A percentile compares a stretch with the other conserved stretches of the same genome.
Evolutionary conservation across 2,329 filamentous ascomycete species (phyloP).

Genomic region (Botrytis squamosa): DNA sequence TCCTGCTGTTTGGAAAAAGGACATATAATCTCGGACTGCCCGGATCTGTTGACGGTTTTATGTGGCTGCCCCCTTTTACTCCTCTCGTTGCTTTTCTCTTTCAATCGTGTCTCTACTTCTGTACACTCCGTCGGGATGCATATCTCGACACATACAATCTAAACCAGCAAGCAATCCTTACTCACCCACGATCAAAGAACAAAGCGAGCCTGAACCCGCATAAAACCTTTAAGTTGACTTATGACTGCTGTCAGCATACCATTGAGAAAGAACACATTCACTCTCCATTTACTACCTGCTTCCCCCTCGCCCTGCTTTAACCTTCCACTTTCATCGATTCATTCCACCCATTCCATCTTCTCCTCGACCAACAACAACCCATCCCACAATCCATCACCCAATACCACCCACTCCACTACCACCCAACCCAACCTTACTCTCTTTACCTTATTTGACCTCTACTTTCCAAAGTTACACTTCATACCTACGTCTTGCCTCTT

Average conservation of each 20-base stretch:
- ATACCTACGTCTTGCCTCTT: not conserved
- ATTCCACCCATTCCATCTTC: not conserved
- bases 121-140: not conserved
- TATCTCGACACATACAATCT: not conserved
- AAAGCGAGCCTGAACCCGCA: slow-evolving; percentile 14
- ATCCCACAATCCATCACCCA: not conserved
- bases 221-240: not conserved
- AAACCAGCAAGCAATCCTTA: not conserved
- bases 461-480: not conserved
- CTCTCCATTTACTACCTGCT: not conserved
- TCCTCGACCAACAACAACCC: not conserved
- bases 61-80: slow-evolving; percentile 15
- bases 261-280: slow-evolving; percentile 4
- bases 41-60: not conserved
- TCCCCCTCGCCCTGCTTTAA: not conserved
- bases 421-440: not conserved
- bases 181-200: not conserved
- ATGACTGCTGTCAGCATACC: slow-evolving; percentile 1
- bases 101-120: not conserved
- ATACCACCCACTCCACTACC: not conserved
- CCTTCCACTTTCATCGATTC: not conserved
- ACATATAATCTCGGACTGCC: slow-evolving; percentile 3
- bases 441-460: not conserved
- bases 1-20: not conserved
- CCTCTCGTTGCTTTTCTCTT: not conserved